Conservation (phyloP, 2,329 filamentous ascomycete species). For the Coniochaeta sp. region DNA sequence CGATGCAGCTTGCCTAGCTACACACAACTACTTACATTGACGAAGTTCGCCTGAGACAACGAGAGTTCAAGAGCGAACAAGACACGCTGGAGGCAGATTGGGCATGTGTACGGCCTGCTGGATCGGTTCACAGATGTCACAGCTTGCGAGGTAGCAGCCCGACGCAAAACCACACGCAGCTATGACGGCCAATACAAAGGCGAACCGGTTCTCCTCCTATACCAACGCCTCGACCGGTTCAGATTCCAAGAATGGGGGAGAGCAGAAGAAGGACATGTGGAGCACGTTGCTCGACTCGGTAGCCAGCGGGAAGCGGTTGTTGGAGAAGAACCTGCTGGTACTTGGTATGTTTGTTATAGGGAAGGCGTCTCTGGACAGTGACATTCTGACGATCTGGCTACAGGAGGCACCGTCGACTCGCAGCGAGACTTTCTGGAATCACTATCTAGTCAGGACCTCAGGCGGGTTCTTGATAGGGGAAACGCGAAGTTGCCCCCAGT, state of each 20-base stretch:
- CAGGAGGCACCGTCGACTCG: slow-evolving; percentile 74
- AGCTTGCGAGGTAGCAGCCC: not conserved
- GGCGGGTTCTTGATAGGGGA: slow-evolving; percentile 46
- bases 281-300: slow-evolving; percentile 86
- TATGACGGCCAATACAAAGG: slow-evolving; percentile 24
- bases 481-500: slow-evolving; percentile 63
- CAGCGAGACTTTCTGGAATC: slow-evolving; percentile 77
- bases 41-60: not conserved
- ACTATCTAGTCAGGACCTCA: slow-evolving; percentile 45
- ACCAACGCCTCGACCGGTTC: slow-evolving; percentile 46
- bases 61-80: not conserved
- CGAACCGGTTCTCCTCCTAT: slow-evolving; percentile 52
- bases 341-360: slow-evolving; percentile 50
- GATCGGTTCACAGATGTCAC: not conserved
- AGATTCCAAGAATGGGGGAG: slow-evolving; percentile 49
- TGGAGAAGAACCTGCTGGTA: slow-evolving; percentile 85
- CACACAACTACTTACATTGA: not conserved
- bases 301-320: slow-evolving; percentile 80
- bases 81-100: not conserved
- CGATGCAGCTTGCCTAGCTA: not conserved
- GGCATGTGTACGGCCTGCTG: not conserved
- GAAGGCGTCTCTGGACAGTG: not conserved
- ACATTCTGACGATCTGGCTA: slow-evolving; percentile 19
- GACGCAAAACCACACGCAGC: not conserved
- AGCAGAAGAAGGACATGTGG: slow-evolving; percentile 87